Conservation (phyloP, 805 yeast species). For the Lipomyces chichibuensis region DNA sequence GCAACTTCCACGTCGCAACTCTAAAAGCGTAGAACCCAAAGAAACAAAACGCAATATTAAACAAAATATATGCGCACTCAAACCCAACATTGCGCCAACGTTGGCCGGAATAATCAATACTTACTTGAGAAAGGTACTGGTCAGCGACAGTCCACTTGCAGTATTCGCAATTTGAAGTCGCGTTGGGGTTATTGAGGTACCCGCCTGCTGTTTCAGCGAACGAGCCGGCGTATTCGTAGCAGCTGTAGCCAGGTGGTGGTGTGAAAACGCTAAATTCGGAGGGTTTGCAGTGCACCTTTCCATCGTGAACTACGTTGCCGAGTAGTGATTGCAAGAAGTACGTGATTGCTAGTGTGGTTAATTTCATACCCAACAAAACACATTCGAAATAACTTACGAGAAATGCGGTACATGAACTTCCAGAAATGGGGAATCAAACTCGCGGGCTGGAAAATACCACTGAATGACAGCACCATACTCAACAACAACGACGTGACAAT, state of each 20-base stretch:
- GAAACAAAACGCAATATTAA: conserved; percentile 43
- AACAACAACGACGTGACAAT: conserved; percentile 60
- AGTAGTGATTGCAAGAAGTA: conserved; percentile 66
- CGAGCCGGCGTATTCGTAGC: conserved; percentile 56
- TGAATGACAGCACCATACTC: conserved; percentile 62
- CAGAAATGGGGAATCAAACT: conserved; percentile 74
- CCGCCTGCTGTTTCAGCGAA: conserved; percentile 47
- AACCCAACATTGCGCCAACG: conserved; percentile 73
- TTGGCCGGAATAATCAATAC: conserved; percentile 47
- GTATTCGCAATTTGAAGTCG: conserved; percentile 39
- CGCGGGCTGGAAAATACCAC: conserved; percentile 68
- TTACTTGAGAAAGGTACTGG: conserved; percentile 42
- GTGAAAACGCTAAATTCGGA: conserved; percentile 55
- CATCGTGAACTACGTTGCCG: conserved; percentile 53
- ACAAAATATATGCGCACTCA: conserved; percentile 50
- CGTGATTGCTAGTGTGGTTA: conserved; percentile 50
- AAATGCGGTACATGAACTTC: conserved; percentile 77
- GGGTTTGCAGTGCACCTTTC: conserved; percentile 54
- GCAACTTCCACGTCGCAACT: conserved; percentile 18
- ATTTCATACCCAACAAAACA: conserved; percentile 38
- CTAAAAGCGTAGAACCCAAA: conserved; percentile 26
- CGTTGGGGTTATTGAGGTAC: conserved; percentile 38
- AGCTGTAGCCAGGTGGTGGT: conserved; percentile 66
- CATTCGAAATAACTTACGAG: conserved; percentile 45
- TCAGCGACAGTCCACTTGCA: conserved; percentile 31